phyloP scores from a whole-genome alignment of 257 asterid species.

The Linaria vulgaris region DNA sequence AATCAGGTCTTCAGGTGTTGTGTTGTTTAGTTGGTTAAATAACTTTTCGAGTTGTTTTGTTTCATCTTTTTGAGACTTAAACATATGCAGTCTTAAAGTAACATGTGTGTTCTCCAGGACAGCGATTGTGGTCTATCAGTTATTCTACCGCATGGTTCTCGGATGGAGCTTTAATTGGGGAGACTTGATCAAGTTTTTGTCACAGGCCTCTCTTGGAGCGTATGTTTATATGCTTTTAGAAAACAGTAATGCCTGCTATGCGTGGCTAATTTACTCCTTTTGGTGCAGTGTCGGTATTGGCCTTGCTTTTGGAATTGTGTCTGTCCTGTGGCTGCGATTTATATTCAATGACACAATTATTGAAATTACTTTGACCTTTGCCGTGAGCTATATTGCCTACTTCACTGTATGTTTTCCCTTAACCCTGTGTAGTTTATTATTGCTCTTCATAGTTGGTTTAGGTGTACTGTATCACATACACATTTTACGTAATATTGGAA shows the following conservation, averaged over 20 bases:
- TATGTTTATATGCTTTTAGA: constrained; percentile 46
- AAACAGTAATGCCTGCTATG: constrained; percentile 20
- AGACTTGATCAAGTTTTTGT: constrained; percentile 56
- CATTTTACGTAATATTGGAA: neutral
- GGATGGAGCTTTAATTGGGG: constrained; percentile 84
- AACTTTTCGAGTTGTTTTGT: constrained; percentile 1
- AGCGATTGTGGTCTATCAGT: constrained; percentile 91
- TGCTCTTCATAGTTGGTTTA: constrained; percentile 22
- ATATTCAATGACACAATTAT: constrained; percentile 97
- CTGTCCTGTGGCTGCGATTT: constrained; percentile 92
- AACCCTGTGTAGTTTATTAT: constrained; percentile 23
- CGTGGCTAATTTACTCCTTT: constrained; percentile 31
- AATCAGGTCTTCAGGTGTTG: constrained; percentile 10
- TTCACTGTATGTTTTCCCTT: constrained; percentile 65
- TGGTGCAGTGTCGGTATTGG: constrained; percentile 77
- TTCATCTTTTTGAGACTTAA: no score
- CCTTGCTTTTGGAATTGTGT: constrained; percentile 82
- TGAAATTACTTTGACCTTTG: constrained; percentile 83
- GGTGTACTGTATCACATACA: neutral
- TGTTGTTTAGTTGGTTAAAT: no score
- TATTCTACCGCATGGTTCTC: constrained; percentile 76
- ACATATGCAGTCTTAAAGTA: no score
- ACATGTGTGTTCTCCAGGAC: constrained; percentile 65
- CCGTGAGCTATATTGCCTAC: constrained; percentile 95
- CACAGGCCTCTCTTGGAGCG: constrained; percentile 92